Evolutionary conservation across 2,329 filamentous ascomycete genomes (phyloP).

Genomic region (Pseudopyrenochaeta lycopersici): DNA sequence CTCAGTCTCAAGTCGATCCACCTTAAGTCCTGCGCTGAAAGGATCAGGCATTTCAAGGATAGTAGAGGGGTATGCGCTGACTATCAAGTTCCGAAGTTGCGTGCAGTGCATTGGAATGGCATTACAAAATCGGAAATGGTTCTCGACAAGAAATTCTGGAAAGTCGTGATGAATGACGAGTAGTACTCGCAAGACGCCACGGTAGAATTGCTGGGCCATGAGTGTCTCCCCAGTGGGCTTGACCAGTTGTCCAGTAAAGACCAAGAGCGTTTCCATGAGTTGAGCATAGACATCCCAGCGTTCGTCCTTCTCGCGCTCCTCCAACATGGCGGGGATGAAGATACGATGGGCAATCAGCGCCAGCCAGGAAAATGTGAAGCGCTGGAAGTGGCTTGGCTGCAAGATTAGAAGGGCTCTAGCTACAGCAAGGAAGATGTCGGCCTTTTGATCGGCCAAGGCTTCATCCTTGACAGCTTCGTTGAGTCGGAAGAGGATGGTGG

Average conservation of each 20-base stretch:
- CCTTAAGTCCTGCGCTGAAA: conserved; percentile 75
- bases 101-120: conserved; percentile 83
- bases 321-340: conserved; percentile 81
- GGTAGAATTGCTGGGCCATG: conserved; percentile 83
- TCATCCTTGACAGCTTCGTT: conserved; percentile 63
- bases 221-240: conserved; percentile 75
- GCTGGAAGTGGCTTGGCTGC: conserved; percentile 79
- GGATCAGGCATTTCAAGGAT: conserved; percentile 78
- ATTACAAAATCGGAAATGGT: conserved; percentile 83
- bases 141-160: conserved; percentile 88
- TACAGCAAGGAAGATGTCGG: conserved; percentile 76
- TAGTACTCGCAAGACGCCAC: conserved; percentile 82
- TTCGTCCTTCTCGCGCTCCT: conserved; percentile 63
- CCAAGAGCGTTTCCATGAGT: conserved; percentile 75
- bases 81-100: conserved; percentile 87
- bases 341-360: conserved; percentile 82
- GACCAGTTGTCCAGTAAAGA: conserved; percentile 80
- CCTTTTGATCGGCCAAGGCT: conserved; percentile 62
- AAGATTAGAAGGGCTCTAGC: conserved; percentile 76
- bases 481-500: conserved; percentile 81
- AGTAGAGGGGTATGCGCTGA: conserved; percentile 78
- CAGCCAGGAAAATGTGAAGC: conserved; percentile 87
- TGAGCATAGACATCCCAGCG: conserved; percentile 82
- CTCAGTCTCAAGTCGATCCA: conserved; percentile 79
- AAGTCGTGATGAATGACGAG: conserved; percentile 92